Evolutionary conservation across 1,284 basidiomycete species (phyloP), one percentile per base, ranked within the genome.

Genomic region (Cutaneotrichosporon sp.): DNA sequence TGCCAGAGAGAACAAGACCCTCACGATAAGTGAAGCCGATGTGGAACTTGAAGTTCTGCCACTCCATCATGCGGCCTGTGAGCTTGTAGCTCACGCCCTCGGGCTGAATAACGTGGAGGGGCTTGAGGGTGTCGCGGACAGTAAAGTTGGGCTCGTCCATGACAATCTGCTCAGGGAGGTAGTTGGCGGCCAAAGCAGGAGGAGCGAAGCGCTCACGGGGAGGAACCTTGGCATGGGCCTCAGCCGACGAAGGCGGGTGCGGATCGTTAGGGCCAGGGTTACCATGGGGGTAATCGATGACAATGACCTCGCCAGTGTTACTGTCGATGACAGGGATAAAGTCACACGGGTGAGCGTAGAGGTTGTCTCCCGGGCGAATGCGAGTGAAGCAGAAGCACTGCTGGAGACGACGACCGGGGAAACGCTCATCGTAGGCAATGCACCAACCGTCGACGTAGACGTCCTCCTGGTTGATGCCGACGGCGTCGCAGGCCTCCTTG

Each of bases 71-170:
- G 73, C 92, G 82, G 0, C 92, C 93, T 51, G 88, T 84, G 76
- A 96, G 85, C 79, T 85, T 89, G 84, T 94, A 96, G 70, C 89
- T 90, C 22, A 96, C 92, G 53, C 94, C 93, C 68, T 97, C 90
- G 2, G 94, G 94, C 79, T 97, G 94, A 1, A 90, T 78, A 70
- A 97, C 83, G 73, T 92, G 89, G 51, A 97, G 82, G 4, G 93
- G 92, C 80, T 93, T 96, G 68, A 96, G 66, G 65, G 90, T 90
- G 38, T 86, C 85, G 16, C 92, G 85, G 47, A 73, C 64, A 70
- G 87, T 87, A 80, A 86, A 90, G 10, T 83, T 82, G 32, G 75
- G 69, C 84, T 83, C 66, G 57, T 80, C 76, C 40, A 70, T 55
- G 18, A 67, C 70, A 58, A 79, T 71, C 56, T 80, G 72, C 58